Base-by-base conservation (phyloP, 192 early-diverging fungal genomes). In the Umbelopsis isabellina region DNA sequence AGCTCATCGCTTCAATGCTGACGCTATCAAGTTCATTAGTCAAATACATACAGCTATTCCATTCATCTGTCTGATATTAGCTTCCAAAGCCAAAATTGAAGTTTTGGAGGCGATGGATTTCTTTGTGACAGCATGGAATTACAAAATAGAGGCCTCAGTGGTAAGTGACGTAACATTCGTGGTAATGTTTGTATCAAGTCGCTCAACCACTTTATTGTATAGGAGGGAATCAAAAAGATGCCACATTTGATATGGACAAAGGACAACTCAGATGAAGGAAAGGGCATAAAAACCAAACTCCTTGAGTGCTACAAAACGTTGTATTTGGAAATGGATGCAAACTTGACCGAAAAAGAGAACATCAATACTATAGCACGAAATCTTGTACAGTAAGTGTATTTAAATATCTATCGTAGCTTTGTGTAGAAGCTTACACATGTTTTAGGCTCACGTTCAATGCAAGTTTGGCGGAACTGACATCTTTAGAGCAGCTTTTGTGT, bases 51-150 rank as follows among this genome's bases (percentile, higher is more conserved):
- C 84, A 8, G 87, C 90, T 0, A 87, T 92, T 44, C 90, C 94
- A 2, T 86, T 85, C 4, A 83, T 99, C 47, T 85, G 90, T 37
- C 90, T 94, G 79, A 85, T 99, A 2, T 83, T 99, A 37, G 91
- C 90, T 3, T 97, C 95, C 3, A 97, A 91, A 23, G 88, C 84
- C 53, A 98, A 98, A 72, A 76, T 90, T 13, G 98, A 99, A 76
- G 97, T 98, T 1, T 84, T 97, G 69, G 97, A 98, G 72, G 89
- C 91, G 1, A 99, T 99, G 92, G 91, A 93, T 51, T 98, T 98
- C 75, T 94, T 98, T 73, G 93, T 95, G 1, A 81, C 85, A 0
- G 91, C 93, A 3, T 86, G 93, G 76, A 87, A 89, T 44, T 98
- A 90, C 75, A 90, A 92, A 69, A 86, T 99, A 74, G 95, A 94